These are phyloP conservation scores for Candida khao-thaluensis DNA, from an alignment of 805 yeast genomes.

Conservation along the genomic window DNA sequence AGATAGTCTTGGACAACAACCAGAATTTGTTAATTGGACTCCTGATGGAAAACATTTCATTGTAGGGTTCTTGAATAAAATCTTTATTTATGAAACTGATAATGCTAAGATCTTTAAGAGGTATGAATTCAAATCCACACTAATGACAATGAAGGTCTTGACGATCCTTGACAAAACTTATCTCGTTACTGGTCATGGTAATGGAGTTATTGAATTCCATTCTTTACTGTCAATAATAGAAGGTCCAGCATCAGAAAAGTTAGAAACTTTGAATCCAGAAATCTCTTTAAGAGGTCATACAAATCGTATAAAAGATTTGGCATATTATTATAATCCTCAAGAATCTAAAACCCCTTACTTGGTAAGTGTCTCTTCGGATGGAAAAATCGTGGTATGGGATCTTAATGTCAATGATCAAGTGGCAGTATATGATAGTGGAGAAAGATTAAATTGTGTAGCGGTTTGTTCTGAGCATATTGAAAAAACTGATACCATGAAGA, in stretches of 20 bases:
- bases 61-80: slow-evolving; percentile 67
- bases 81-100: slow-evolving; percentile 64
- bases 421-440: slow-evolving; percentile 89
- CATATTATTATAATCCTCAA: slow-evolving; percentile 43
- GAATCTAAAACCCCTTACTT: slow-evolving; percentile 47
- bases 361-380: slow-evolving; percentile 88
- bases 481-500: slow-evolving; percentile 66
- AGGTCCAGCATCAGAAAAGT: slow-evolving; percentile 12
- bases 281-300: slow-evolving; percentile 78
- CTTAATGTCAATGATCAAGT: slow-evolving; percentile 63
- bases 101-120: slow-evolving; percentile 58
- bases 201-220: slow-evolving; percentile 68
- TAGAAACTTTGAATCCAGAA: slow-evolving; percentile 43
- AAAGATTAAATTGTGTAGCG: slow-evolving; percentile 83
- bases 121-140: slow-evolving; percentile 49
- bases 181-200: slow-evolving; percentile 63
- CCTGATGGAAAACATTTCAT: slow-evolving; percentile 65
- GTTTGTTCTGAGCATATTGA: slow-evolving; percentile 78
- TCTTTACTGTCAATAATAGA: slow-evolving; percentile 33
- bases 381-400: slow-evolving; percentile 91
- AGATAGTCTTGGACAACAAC: slow-evolving; percentile 64
- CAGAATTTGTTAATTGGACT: slow-evolving; percentile 68
- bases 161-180: slow-evolving; percentile 50
- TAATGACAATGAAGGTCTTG: slow-evolving; percentile 66
- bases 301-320: slow-evolving; percentile 78